Conservation (phyloP, 1,139 yeast species). For the Blastobotrys proliferans region DNA sequence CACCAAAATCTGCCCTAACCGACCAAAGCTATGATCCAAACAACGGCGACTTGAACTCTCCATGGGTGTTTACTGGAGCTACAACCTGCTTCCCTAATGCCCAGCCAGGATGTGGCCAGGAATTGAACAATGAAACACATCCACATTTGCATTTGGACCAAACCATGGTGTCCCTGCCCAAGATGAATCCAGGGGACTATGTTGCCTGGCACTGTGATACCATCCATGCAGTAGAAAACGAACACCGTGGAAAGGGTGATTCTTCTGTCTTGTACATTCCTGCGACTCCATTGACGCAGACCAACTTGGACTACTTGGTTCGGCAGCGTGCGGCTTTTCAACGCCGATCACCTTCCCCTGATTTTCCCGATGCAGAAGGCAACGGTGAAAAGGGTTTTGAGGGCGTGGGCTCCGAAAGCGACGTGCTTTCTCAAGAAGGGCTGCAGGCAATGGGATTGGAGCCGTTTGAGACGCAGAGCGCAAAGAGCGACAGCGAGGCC, state of each 20-base stretch:
- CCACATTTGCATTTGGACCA: slow-evolving; percentile 28
- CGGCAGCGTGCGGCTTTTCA: slow-evolving; percentile 33
- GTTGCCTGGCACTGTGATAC: slow-evolving; percentile 51
- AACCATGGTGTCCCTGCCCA: slow-evolving; percentile 28
- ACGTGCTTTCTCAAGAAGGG: slow-evolving; percentile 13
- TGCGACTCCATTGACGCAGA: slow-evolving; percentile 33
- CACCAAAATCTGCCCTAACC: slow-evolving; percentile 25
- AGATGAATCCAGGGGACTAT: slow-evolving; percentile 36
- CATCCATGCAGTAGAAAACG: slow-evolving; percentile 46
- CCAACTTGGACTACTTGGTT: slow-evolving; percentile 28
- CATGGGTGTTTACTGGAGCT: slow-evolving; percentile 25
- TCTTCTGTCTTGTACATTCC: slow-evolving; percentile 43
- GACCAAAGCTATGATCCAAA: slow-evolving; percentile 15
- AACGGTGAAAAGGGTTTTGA: slow-evolving; percentile 26
- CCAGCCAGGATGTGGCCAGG: slow-evolving; percentile 35
- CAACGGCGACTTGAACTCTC: slow-evolving; percentile 17
- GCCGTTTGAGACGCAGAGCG: slow-evolving; percentile 16
- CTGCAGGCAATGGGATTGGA: slow-evolving; percentile 17
- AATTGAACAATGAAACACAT: slow-evolving; percentile 27
- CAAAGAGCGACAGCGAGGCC: slow-evolving; percentile 17
- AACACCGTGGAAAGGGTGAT: slow-evolving; percentile 39
- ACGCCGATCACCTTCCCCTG: slow-evolving; percentile 33
- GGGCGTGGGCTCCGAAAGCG: slow-evolving; percentile 15
- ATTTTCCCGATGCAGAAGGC: slow-evolving; percentile 37
- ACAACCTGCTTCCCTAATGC: slow-evolving; percentile 21